These are phyloP conservation scores for Coemansia sp. DNA, from an alignment of 192 early-diverging fungal genomes.

Conservation along the genomic window DNA sequence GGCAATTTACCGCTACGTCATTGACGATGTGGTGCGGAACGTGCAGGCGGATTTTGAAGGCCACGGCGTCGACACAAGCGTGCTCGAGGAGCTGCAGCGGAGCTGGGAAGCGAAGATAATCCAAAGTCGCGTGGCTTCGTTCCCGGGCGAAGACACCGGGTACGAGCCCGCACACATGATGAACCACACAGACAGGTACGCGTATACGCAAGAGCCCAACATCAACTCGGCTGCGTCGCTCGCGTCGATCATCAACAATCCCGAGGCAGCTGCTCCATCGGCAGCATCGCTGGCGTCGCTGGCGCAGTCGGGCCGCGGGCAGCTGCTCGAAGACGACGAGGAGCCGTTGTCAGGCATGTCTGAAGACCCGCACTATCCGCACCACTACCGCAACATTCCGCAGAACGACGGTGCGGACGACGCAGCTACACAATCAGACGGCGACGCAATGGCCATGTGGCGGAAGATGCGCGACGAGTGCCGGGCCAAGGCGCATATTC, in stretches of 20 bases:
- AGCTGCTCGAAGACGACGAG: slow-evolving; percentile 45
- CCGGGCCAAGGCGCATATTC: slow-evolving; percentile 8
- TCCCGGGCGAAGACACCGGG: slow-evolving; percentile 40
- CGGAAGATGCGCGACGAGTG: slow-evolving; percentile 17
- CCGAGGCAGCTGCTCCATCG: slow-evolving; percentile 41
- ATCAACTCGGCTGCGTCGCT: slow-evolving; percentile 54
- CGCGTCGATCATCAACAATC: slow-evolving; percentile 54
- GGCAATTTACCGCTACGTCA: slow-evolving; percentile 80
- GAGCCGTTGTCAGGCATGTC: slow-evolving; percentile 13
- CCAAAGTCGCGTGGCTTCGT: slow-evolving; percentile 52
- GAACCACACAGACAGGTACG: slow-evolving; percentile 7
- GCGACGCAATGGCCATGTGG: slow-evolving; percentile 33
- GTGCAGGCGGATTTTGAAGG: slow-evolving; percentile 84
- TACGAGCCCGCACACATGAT: neutral
- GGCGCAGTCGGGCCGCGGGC: slow-evolving; percentile 48
- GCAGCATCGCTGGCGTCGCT: slow-evolving; percentile 56
- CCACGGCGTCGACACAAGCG: slow-evolving; percentile 83
- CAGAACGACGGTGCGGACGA: slow-evolving; percentile 60
- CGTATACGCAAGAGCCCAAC: slow-evolving; percentile 14
- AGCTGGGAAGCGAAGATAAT: slow-evolving; percentile 65
- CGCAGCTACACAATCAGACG: neutral
- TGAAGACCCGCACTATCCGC: slow-evolving; percentile 5
- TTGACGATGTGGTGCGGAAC: slow-evolving; percentile 91
- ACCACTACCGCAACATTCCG: slow-evolving; percentile 46
- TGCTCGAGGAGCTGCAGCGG: slow-evolving; percentile 82